A percentile compares a stretch with the other conserved stretches of the same genome.
These are phyloP conservation scores for Botryosphaeria agaves DNA, from an alignment of 2,329 filamentous ascomycete species.

Conservation along the genomic window DNA sequence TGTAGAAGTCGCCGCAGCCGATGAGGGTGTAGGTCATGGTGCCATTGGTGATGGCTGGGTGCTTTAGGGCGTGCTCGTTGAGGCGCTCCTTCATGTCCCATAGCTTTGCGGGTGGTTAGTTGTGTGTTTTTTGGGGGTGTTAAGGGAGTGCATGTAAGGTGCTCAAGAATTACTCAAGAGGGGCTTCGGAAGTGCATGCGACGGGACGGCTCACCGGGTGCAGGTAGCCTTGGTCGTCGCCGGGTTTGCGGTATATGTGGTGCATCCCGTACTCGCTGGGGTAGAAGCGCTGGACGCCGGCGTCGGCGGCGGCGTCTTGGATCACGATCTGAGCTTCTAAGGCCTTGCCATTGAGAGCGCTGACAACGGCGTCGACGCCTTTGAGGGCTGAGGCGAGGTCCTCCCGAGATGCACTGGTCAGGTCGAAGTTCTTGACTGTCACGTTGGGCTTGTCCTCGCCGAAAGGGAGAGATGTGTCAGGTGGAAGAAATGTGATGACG, in stretches of 20 bases:
- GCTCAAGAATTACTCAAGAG: no score
- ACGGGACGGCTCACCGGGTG: conserved; percentile 6
- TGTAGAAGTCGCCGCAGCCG: conserved; percentile 15
- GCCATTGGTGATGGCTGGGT: conserved; percentile 8
- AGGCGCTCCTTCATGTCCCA: conserved; percentile 6
- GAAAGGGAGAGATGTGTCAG: conserved; percentile 1
- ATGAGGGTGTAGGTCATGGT: conserved; percentile 15
- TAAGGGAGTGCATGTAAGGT: no score
- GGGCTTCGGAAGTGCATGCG: background rate
- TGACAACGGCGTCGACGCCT: conserved; percentile 10
- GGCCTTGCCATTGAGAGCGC: conserved; percentile 9
- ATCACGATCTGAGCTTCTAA: conserved; percentile 8
- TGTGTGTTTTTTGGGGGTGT: no score
- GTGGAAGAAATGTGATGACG: conserved; percentile 4
- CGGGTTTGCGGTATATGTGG: conserved; percentile 9
- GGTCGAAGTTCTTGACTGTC: conserved; percentile 6
- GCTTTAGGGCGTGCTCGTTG: conserved; percentile 7
- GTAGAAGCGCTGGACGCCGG: conserved; percentile 12
- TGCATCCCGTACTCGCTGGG: conserved; percentile 12
- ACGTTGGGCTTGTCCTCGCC: conserved; percentile 2
- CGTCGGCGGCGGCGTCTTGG: conserved; percentile 11
- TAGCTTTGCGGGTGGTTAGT: no score
- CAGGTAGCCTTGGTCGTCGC: conserved; percentile 7
- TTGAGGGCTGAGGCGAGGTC: conserved; percentile 5
- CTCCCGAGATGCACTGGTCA: conserved; percentile 2